phyloP scores from a whole-genome alignment of 495 filamentous ascomycete species.

The Aspergillus mulundensis region DNA sequence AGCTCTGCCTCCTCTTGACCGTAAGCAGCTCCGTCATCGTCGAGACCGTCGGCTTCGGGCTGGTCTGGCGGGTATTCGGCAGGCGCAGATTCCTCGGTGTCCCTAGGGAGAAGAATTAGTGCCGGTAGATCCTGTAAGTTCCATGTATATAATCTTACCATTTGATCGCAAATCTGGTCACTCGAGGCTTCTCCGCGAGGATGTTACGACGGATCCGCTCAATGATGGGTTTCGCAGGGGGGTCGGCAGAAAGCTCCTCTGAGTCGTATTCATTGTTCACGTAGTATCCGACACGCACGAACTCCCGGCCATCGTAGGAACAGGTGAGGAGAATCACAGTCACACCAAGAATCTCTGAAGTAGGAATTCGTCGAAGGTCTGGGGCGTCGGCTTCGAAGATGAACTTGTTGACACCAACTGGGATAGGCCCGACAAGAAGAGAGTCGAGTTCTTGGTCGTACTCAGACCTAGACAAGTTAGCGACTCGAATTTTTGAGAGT shows the following conservation, averaged over 20 bases:
- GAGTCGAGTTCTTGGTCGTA: slow-evolving; percentile 98
- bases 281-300: slow-evolving; percentile 98
- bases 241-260: slow-evolving; percentile 80
- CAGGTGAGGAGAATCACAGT: slow-evolving; percentile 96
- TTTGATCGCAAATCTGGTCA: slow-evolving; percentile 98
- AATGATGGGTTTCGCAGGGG: slow-evolving; percentile 84
- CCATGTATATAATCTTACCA: slow-evolving; percentile 57
- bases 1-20: slow-evolving; percentile 69
- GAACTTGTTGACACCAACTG: slow-evolving; percentile 97
- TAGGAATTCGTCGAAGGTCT: slow-evolving; percentile 81
- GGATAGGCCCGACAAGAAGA: slow-evolving; percentile 92
- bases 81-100: slow-evolving; percentile 91
- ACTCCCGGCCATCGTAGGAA: slow-evolving; percentile 93
- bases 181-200: slow-evolving; percentile 92
- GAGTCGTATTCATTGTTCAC: slow-evolving; percentile 98
- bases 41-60: slow-evolving; percentile 83
- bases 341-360: slow-evolving; percentile 91
- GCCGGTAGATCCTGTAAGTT: background rate
- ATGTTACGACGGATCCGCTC: slow-evolving; percentile 90
- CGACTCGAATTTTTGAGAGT: slow-evolving; percentile 3
- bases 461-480: slow-evolving; percentile 60
- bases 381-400: slow-evolving; percentile 94
- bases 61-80: slow-evolving; percentile 96
- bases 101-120: slow-evolving; percentile 52
- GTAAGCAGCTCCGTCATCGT: slow-evolving; percentile 80